These are phyloP conservation scores for Dactylella cylindrospora DNA, from an alignment of 2,329 filamentous ascomycete genomes.

Conservation along the genomic window DNA sequence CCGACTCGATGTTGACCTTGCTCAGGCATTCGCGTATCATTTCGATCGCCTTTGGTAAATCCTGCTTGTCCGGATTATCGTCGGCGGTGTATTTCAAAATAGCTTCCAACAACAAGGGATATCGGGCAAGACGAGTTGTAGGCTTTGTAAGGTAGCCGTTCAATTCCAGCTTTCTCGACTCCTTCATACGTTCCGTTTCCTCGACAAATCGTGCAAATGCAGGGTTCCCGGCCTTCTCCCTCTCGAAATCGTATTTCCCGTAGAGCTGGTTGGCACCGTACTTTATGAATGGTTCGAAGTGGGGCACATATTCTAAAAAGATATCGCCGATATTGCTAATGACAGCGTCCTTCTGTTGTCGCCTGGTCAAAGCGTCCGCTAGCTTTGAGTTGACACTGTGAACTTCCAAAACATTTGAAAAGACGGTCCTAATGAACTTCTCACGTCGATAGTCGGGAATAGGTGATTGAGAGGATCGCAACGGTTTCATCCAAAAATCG, in stretches of 20 bases:
- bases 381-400: slow-evolving; percentile 87
- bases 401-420: slow-evolving; percentile 94
- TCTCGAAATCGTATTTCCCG: slow-evolving; percentile 97
- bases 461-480: slow-evolving; percentile 71
- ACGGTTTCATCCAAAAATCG: slow-evolving; percentile 96
- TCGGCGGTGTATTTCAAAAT: slow-evolving; percentile 89
- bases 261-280: slow-evolving; percentile 96
- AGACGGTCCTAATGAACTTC: slow-evolving; percentile 89
- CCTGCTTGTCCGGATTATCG: slow-evolving; percentile 82
- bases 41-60: slow-evolving; percentile 84
- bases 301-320: slow-evolving; percentile 85
- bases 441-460: slow-evolving; percentile 86
- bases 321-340: slow-evolving; percentile 90
- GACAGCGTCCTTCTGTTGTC: slow-evolving; percentile 87
- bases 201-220: slow-evolving; percentile 90
- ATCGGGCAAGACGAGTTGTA: slow-evolving; percentile 89
- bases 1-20: slow-evolving; percentile 89
- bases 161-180: slow-evolving; percentile 92
- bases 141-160: slow-evolving; percentile 98
- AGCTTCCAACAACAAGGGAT: slow-evolving; percentile 86
- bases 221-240: slow-evolving; percentile 83
- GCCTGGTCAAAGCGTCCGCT: slow-evolving; percentile 80
- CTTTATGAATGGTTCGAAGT: slow-evolving; percentile 92
- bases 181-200: slow-evolving; percentile 91
- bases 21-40: slow-evolving; percentile 84